Evolutionary conservation across 306 rosid genomes (phyloP).

Genomic region (Gynostemma pentaphyllum): DNA sequence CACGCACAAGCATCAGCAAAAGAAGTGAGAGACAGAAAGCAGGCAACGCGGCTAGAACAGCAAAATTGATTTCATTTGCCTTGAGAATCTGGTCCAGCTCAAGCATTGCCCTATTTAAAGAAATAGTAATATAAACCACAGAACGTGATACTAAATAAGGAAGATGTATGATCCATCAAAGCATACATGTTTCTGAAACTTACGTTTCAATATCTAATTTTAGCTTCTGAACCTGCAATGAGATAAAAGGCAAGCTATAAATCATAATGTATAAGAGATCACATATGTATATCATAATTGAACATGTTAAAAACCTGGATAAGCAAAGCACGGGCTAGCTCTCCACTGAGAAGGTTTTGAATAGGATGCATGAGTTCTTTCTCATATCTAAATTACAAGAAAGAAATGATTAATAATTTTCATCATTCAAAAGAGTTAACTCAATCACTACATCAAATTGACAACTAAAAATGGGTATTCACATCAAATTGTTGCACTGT

Average conservation of each 20-base stretch:
- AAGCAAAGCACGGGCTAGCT: slow-evolving; percentile 86
- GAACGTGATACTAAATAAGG: background rate
- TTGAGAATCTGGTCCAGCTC: slow-evolving; percentile 89
- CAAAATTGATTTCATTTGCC: slow-evolving; percentile 95
- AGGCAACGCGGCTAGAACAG: slow-evolving; percentile 83
- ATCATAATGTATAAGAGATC: background rate
- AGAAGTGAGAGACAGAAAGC: slow-evolving; percentile 70
- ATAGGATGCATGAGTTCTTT: slow-evolving; percentile 84
- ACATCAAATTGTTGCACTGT: background rate
- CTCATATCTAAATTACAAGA: slow-evolving; percentile 54
- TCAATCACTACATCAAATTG: background rate
- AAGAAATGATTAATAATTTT: slow-evolving; percentile 6
- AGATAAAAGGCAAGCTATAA: background rate
- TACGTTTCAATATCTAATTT: slow-evolving; percentile 94
- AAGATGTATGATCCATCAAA: slow-evolving; percentile 15
- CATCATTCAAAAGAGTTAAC: background rate
- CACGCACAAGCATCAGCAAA: slow-evolving; percentile 59
- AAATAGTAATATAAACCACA: slow-evolving; percentile 20
- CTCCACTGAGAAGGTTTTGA: slow-evolving; percentile 68
- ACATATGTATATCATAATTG: background rate
- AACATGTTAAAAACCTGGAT: slow-evolving; percentile 46
- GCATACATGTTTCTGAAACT: slow-evolving; percentile 20
- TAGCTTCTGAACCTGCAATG: slow-evolving; percentile 87
- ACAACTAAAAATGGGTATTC: background rate
- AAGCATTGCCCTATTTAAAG: slow-evolving; percentile 79